Conservation (phyloP, 1,139 yeast genomes). For the Taphrina betulina region DNA sequence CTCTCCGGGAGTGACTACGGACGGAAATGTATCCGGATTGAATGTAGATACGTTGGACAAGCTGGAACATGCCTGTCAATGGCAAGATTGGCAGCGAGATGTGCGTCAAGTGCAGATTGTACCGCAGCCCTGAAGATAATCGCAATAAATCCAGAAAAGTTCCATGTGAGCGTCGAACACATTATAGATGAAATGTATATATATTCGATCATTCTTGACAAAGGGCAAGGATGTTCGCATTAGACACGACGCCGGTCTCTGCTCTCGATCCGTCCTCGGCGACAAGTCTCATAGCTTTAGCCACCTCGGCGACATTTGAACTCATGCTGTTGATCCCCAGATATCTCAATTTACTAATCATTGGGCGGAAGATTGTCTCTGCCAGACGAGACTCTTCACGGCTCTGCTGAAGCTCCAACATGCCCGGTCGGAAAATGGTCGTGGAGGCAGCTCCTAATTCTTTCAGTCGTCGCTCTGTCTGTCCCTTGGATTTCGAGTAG, state of each 20-base stretch:
- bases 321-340: slow-evolving; percentile 13
- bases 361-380: slow-evolving; percentile 6
- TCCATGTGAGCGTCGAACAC: too few species aligned
- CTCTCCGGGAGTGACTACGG: slow-evolving; percentile 1
- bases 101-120: too few species aligned
- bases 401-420: slow-evolving; percentile 3
- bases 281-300: slow-evolving; percentile 17
- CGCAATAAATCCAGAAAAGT: too few species aligned
- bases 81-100: slow-evolving; percentile 16
- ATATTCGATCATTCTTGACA: slow-evolving; percentile 2
- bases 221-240: slow-evolving; percentile 10
- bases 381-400: slow-evolving; percentile 3
- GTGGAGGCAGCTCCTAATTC: slow-evolving; percentile 10
- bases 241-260: neutral
- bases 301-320: slow-evolving; percentile 24
- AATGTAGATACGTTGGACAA: neutral
- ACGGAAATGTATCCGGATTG: slow-evolving; percentile 5
- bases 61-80: neutral
- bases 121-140: too few species aligned
- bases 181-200: too few species aligned
- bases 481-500: slow-evolving; percentile 30
- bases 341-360: slow-evolving; percentile 5
- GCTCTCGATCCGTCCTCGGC: slow-evolving; percentile 10
- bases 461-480: slow-evolving; percentile 21
- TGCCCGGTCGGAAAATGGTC: slow-evolving; percentile 18